phyloP scores from a whole-genome alignment of 2,329 filamentous ascomycete genomes.

The Aspergillus fructus region DNA sequence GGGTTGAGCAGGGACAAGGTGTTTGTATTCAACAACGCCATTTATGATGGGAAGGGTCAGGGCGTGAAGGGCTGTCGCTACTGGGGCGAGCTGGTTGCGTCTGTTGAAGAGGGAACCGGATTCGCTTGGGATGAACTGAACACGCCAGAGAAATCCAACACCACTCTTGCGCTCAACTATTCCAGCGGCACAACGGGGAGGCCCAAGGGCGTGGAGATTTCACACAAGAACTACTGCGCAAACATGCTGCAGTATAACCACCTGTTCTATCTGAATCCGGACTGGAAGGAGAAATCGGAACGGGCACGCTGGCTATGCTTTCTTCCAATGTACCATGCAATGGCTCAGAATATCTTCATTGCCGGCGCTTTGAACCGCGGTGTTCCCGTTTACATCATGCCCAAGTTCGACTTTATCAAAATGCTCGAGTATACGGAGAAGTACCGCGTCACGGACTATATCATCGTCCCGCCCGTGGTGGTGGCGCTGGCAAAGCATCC shows the following conservation, averaged over 20 bases:
- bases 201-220: constrained; percentile 80
- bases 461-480: constrained; percentile 72
- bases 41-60: constrained; percentile 45
- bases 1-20: constrained; percentile 57
- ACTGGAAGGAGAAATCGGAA: constrained; percentile 47
- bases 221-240: constrained; percentile 73
- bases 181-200: constrained; percentile 72
- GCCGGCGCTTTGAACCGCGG: constrained; percentile 53
- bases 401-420: constrained; percentile 70
- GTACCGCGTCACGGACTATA: constrained; percentile 66
- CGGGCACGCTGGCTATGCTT: constrained; percentile 60
- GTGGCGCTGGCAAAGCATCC: constrained; percentile 72
- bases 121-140: constrained; percentile 60
- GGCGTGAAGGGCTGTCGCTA: constrained; percentile 50
- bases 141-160: constrained; percentile 42
- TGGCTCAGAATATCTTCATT: constrained; percentile 69
- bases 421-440: constrained; percentile 68
- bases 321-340: constrained; percentile 75
- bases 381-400: constrained; percentile 74
- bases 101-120: constrained; percentile 49
- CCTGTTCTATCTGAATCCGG: constrained; percentile 47
- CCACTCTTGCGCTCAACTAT: constrained; percentile 70
- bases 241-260: constrained; percentile 64
- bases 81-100: constrained; percentile 64
- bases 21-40: constrained; percentile 64